A percentile compares a stretch with the other conserved stretches of the same genome.
Conservation (phyloP, 2,329 filamentous ascomycete genomes). For the Microsporum canis region DNA sequence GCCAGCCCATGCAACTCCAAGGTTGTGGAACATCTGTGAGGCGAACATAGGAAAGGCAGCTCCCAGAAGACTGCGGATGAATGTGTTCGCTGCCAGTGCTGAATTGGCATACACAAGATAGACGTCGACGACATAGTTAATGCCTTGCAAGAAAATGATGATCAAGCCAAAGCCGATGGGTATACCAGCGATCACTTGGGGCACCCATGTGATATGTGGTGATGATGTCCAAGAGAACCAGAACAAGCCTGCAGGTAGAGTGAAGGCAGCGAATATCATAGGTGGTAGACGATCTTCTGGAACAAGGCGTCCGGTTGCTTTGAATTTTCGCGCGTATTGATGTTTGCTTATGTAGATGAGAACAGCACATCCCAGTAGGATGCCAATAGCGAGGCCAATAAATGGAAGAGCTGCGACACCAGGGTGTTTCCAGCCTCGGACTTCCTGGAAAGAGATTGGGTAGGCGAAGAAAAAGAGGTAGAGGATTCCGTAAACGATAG, state of each 20-base stretch:
- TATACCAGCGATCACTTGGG: conserved; percentile 34
- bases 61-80: conserved; percentile 66
- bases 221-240: conserved; percentile 40
- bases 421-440: conserved; percentile 31
- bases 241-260: conserved; percentile 37
- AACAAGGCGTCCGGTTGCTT: conserved; percentile 24
- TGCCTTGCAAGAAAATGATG: conserved; percentile 36
- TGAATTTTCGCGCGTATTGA: conserved; percentile 29
- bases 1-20: conserved; percentile 32
- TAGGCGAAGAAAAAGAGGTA: conserved; percentile 32
- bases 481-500: conserved; percentile 27
- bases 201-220: conserved; percentile 34
- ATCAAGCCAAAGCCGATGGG: conserved; percentile 35
- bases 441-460: conserved; percentile 31
- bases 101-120: conserved; percentile 39
- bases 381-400: conserved; percentile 36
- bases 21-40: conserved; percentile 27
- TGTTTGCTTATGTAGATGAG: conserved; percentile 33
- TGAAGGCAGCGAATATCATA: conserved; percentile 34
- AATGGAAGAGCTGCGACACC: conserved; percentile 38
- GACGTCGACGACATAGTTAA: conserved; percentile 50
- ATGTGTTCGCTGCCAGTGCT: conserved; percentile 73
- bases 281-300: conserved; percentile 38
- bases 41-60: conserved; percentile 66
- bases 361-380: conserved; percentile 28